Base-by-base conservation (phyloP, 257 asterid genomes). In the Anisodus tanguticus region DNA sequence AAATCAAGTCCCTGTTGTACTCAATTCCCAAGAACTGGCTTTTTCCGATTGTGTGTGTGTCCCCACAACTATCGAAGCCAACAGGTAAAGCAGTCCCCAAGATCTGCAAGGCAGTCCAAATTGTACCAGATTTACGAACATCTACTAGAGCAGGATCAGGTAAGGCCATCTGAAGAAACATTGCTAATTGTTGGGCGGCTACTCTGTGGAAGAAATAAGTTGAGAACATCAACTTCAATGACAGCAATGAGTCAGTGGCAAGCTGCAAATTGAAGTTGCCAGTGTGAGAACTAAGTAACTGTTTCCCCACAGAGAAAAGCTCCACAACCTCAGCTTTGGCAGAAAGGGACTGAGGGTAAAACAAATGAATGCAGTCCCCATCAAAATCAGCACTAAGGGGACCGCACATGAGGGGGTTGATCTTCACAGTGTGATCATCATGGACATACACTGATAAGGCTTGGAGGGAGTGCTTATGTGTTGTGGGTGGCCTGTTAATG, bases 311-410 rank as follows among this genome's bases (percentile, higher is more conserved):
- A 2, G 97, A 90, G 86, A 97, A 97, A 82, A 97, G 97, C 92
- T 97, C 99, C 71, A 93, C 62, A 43, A 93, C 99, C 91, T 97
- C 98, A 74, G 99, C 96, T 90, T 93, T 95, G 7, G 99, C 99
- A 86, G 95, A 94, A 57, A 93, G 95, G 57, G 97, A 93, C 89
- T 97, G 99, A 1, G 98, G 98, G 87, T 97, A 97, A 85, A 97
- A 97, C 82, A 97, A 62, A 85, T 95, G 99, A 71, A 97, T 91
- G 70, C 98, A 97, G 51, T 93, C 99, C 64, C 98, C 98, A 88
- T 95, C 99, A 43, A 97, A 97, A 86, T 97, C 98, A 54, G 99
- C 99, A 89, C 98, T 91, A 6, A 95, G 93, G 22, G 99, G 99
- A 74, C 97, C 92, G 83, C 99, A 97, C 31, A 97, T 93, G 2